A percentile compares a stretch with the other conserved stretches of the same genome.
Evolutionary conservation across 129 eudicot genomes (phyloP).

Genomic region (Ambrosia artemisiifolia): DNA sequence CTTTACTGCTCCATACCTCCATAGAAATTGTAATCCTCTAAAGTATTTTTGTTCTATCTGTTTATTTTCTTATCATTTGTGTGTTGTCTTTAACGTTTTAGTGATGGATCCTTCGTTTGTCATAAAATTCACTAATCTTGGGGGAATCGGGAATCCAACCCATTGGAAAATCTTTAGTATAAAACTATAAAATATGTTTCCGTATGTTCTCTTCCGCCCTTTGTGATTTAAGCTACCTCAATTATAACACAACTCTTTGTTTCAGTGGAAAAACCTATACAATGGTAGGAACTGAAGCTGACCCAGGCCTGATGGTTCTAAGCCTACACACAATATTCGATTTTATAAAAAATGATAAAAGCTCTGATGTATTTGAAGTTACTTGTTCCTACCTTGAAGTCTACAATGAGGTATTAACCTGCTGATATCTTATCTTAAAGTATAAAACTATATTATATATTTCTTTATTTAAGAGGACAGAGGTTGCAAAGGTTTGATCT

Average conservation of each 20-base stretch:
- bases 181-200: constrained; percentile 3
- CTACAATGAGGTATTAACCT: constrained; percentile 74
- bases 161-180: not conserved
- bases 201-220: not conserved
- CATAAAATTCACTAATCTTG: not conserved
- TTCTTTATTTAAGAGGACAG: too few relatives aligned
- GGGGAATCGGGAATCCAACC: not conserved
- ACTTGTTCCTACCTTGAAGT: constrained; percentile 95
- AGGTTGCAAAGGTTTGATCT: not conserved
- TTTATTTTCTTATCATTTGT: not conserved
- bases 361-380: constrained; percentile 69
- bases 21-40: not conserved
- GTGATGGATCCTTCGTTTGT: not conserved
- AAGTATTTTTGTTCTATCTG: not conserved
- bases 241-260: constrained; percentile 15
- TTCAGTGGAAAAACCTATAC: constrained; percentile 95
- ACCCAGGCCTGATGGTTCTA: constrained; percentile 97
- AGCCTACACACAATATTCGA: constrained; percentile 77
- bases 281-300: constrained; percentile 86
- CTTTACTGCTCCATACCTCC: not conserved
- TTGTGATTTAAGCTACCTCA: constrained; percentile 14
- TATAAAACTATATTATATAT: not conserved
- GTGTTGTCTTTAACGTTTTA: not conserved
- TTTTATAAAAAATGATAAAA: constrained; percentile 55
- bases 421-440: not conserved